Base-by-base conservation (phyloP, 805 yeast genomes). In the Metschnikowia dekortorum region DNA sequence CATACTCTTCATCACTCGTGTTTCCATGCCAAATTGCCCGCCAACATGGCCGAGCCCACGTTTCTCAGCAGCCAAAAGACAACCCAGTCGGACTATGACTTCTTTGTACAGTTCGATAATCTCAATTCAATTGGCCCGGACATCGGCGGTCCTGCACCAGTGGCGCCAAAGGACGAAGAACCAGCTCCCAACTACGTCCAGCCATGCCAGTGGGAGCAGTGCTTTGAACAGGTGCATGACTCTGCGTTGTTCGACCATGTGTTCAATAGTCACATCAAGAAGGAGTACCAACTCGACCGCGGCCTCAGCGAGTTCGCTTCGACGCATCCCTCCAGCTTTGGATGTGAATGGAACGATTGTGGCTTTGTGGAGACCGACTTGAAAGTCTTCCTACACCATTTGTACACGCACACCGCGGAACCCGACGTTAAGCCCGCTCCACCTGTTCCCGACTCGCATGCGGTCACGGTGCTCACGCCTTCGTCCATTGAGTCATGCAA, bases 261-360 rank as follows among this genome's bases (percentile, higher is more conserved):
- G 4, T 52, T 68, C 16, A 81, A 79, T 50, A 70, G 73, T 39
- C 90, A 85, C 61, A 58, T 84, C 22, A 68, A 75, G 36, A 74
- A 74, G 34, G 37, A 33, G 7, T 39, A 39, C 14, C 43, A 29
- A 18, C 43, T 39, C 13, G 43, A 39, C n/a, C 43, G 7, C 11
- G 34, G 14, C n/a, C 34, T 16, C 43, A 44, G 33, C 22, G 28
- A 18, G 26, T 36, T 33, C 8, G 36, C 46, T 2, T 31, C 41
- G 36, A 40, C 29, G 44, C 51, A 7, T n/a, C 31, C 39, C 32
- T 54, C 59, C 13, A 52, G 51, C 11, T 71, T 66, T 46, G 70
- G 75, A 44, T 90, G 97, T 69, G 89, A 83, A 60, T 89, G 96
- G 96, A 68, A 73, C 49, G 76, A 82, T 48, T 90, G 97, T 74